Percentiles rank a stretch among this genome's conserved stretches.
Evolutionary conservation across 2,329 filamentous ascomycete genomes (phyloP).

Genomic region (Thelonectria olida): DNA sequence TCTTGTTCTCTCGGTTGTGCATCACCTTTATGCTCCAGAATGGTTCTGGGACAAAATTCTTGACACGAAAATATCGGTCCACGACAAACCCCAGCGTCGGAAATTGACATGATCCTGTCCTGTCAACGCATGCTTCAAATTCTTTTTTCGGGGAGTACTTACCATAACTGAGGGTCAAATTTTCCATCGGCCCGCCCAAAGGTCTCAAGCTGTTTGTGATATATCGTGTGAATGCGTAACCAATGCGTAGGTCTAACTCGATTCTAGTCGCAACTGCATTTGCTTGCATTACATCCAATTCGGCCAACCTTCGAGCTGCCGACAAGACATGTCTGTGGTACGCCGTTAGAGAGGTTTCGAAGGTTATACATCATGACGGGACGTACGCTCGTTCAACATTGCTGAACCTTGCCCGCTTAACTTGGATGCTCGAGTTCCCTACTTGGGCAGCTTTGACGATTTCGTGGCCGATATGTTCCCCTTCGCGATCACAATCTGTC

Average conservation of each 20-base stretch:
- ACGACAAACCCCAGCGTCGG: conserved; percentile 97
- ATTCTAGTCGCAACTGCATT: conserved; percentile 89
- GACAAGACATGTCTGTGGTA: conserved; percentile 78
- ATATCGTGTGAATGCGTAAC: conserved; percentile 90
- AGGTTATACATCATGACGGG: conserved; percentile 1
- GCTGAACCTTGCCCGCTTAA: conserved; percentile 91
- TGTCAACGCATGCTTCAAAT: conserved; percentile 10
- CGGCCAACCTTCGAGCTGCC: conserved; percentile 79
- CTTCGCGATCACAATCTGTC: conserved; percentile 98
- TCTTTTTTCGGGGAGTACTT: conserved; percentile 34
- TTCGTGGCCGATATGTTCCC: conserved; percentile 94
- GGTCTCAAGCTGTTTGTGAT: conserved; percentile 81
- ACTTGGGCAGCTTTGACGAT: conserved; percentile 83
- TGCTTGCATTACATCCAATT: conserved; percentile 86
- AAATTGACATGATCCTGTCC: conserved; percentile 87
- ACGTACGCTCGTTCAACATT: conserved; percentile 90
- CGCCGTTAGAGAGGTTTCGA: not conserved
- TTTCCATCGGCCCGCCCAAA: conserved; percentile 73
- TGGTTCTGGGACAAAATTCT: conserved; percentile 89
- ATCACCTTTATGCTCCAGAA: conserved; percentile 94
- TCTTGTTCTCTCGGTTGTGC: conserved; percentile 79
- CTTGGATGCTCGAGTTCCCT: conserved; percentile 76
- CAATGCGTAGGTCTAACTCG: conserved; percentile 91
- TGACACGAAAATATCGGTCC: conserved; percentile 91
- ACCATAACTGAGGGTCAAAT: conserved; percentile 84